Base-by-base conservation (phyloP, 176 grass and related monocot species). In the Elaeis guineensis region DNA sequence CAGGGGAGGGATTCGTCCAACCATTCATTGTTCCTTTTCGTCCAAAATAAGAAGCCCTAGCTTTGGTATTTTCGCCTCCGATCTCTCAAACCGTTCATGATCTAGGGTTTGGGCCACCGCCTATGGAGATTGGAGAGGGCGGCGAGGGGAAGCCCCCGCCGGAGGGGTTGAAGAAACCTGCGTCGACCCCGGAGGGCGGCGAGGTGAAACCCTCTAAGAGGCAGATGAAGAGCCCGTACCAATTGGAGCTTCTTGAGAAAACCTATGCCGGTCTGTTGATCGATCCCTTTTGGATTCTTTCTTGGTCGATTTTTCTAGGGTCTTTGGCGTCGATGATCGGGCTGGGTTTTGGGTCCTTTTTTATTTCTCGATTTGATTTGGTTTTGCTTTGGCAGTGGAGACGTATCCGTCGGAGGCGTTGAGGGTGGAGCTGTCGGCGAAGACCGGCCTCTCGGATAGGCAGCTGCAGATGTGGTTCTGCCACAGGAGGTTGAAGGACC, bases 381-480 rank as follows among this genome's bases (percentile, higher is more conserved):
- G 18, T 48, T 4, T 48, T 79, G 21, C 52, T 64, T 29, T 82
- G 52, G 58, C 79, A 98, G 94, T 76, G 63, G 85, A 98, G 17
- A 53, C 66, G 11, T 98, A 98, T 16, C 88, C 85, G 0, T 81
- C 76, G 44, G 94, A 98, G 72, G 50, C 63, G 7, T 14, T 73
- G 69, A 77, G 85, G 11, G 79, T 51, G 3, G 88, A 92, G 63
- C 71, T 98, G 35, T 93, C 94, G 0, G 74, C 51, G 19, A 88
- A 86, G 66, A 61, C 88, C 28, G 74, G 77, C 1, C 72, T 98
- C 1, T 85, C 83, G 17, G 94, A 98, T 77, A 76, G 88, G 62
- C 94, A 98, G 64, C 85, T 98, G 32, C 88, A 98, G 78, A 98
- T 98, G 85, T 98, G 94, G 94, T 98, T 98, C 82, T 98, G 88